These are phyloP conservation scores for Arthroderma sp. DNA, from an alignment of 2,329 filamentous ascomycete species.

Conservation along the genomic window DNA sequence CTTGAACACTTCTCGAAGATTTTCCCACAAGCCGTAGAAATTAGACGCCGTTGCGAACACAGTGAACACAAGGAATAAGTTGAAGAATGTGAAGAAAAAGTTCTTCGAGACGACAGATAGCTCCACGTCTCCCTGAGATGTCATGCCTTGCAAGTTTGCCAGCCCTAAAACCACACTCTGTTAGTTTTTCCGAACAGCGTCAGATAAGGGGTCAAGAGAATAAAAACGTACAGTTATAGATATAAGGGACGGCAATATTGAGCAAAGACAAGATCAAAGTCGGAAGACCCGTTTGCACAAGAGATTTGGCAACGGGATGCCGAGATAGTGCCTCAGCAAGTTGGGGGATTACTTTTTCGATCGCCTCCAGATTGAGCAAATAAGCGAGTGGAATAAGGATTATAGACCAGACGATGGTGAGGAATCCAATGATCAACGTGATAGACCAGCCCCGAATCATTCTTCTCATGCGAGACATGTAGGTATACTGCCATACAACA, in stretches of 20 bases:
- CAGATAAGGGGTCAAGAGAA: neutral
- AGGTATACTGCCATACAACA: slow-evolving; percentile 92
- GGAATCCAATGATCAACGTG: slow-evolving; percentile 65
- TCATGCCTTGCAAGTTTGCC: slow-evolving; percentile 83
- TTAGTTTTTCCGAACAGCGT: neutral
- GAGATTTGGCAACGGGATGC: slow-evolving; percentile 57
- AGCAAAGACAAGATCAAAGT: slow-evolving; percentile 75
- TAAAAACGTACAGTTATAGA: slow-evolving; percentile 63
- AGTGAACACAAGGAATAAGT: slow-evolving; percentile 92
- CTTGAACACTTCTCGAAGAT: slow-evolving; percentile 57
- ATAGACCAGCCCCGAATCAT: slow-evolving; percentile 71
- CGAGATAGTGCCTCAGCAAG: slow-evolving; percentile 54
- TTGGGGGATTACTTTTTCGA: slow-evolving; percentile 56
- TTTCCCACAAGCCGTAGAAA: slow-evolving; percentile 52
- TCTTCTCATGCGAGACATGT: slow-evolving; percentile 59
- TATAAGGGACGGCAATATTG: slow-evolving; percentile 78
- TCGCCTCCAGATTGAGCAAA: slow-evolving; percentile 67
- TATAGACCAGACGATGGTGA: slow-evolving; percentile 80
- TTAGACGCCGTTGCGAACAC: slow-evolving; percentile 67
- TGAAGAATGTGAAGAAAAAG: slow-evolving; percentile 99
- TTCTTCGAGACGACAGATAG: slow-evolving; percentile 94
- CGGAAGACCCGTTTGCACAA: slow-evolving; percentile 78
- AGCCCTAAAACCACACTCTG: slow-evolving; percentile 37
- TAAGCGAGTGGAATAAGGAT: slow-evolving; percentile 68
- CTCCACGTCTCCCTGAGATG: slow-evolving; percentile 87